Base-by-base conservation (phyloP, 1,139 yeast species). In the Geotrichum macrosporum region DNA sequence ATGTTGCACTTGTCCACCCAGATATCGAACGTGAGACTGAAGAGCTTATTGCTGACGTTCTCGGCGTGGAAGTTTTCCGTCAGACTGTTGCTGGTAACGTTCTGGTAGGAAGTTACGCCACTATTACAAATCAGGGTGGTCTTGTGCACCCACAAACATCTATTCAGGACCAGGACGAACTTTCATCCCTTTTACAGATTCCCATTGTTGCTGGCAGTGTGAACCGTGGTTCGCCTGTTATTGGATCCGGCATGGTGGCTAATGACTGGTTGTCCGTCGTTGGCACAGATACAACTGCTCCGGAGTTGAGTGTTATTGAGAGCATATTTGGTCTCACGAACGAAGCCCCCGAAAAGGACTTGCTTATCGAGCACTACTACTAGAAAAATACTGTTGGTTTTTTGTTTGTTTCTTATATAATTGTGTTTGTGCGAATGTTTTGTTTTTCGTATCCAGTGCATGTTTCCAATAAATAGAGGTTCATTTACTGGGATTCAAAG, bases 21-120 rank as follows among this genome's bases (percentile, higher is more conserved):
- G 99, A 94, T 72, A 87, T 94, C 57, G 98, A 94, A 74, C 82
- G 98, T 66, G 99, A 94, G 70, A 94, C 98, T 46, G 99, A 94
- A 72, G 99, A 94, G 71, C 75, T 94, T 61, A 94, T 94, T 64
- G 95, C 98, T 41, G 99, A 94, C 69, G 96, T 89, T n/a, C 76
- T 94, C 54, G 98, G 98, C 51, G 99, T 94, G 46, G 99, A 94
- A 70, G 99, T 94, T 36, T 94, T 94, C 78, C 83, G 98, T 72
- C 98, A 92, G 71, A 94, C 98, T 46, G 89, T 94, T 58, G 96
- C 98, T 16, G 97, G 96, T 55, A 92, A 94, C 67, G 97, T 94
- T 45, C 76, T 94, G 54, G 98, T 94, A 50, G 99, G 99, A 48
- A 84, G 96, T 13, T 94, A 92, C 71, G 92, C 97, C 71, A 71